Base-by-base conservation (phyloP, 192 early-diverging fungal genomes). In the Rhizophlyctis rosea region DNA sequence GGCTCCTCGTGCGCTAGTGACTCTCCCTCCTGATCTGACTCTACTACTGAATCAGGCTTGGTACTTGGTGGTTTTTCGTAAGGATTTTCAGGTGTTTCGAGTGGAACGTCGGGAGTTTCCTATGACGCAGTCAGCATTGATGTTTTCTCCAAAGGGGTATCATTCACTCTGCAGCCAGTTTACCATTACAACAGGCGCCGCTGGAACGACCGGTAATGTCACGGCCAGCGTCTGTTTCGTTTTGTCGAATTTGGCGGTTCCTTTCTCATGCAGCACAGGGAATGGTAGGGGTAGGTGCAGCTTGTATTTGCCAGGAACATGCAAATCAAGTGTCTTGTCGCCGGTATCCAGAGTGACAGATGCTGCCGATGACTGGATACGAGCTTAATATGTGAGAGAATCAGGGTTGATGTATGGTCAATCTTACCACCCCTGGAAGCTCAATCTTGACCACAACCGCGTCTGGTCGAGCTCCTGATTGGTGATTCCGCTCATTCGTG, bases 241-340 rank as follows among this genome's bases (percentile, higher is more conserved):
- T 57, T 68, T 70, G 50, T 78, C 73, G 67, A 84, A 83, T 61
- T 61, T 65, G 1, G 82, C 82, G 13, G 36, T 49, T 11, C 72
- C 77, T 14, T 71, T 47, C 23, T 76, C 76, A 13, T 59, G 48
- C 13, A 51, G 25, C 11, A 84, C 76, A 34, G 59, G 50, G 57
- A 76, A 83, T 47, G 81, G 78, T 23, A 84, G 56, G 11, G 59
- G 48, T 11, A 83, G 33, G 61, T 50, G 31, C 5, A 81, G 57
- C 47, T 63, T 47, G 58, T 81, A 84, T 56, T 58, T 63, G 14
- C 57, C 58, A 18, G 71, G 30, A 39, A 71, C 69, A 3, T 32
- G 1, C 7, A 82, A 53, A 48, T 44, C 47, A 1, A 80, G 30
- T 1, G 51, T 47, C 7, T 48, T 71, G 35, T 59, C 30, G 47